Percentiles rank a stretch among this genome's conserved stretches.
phyloP scores from a whole-genome alignment of 164 flowering plant species.

The Macadamia tetraphylla region DNA sequence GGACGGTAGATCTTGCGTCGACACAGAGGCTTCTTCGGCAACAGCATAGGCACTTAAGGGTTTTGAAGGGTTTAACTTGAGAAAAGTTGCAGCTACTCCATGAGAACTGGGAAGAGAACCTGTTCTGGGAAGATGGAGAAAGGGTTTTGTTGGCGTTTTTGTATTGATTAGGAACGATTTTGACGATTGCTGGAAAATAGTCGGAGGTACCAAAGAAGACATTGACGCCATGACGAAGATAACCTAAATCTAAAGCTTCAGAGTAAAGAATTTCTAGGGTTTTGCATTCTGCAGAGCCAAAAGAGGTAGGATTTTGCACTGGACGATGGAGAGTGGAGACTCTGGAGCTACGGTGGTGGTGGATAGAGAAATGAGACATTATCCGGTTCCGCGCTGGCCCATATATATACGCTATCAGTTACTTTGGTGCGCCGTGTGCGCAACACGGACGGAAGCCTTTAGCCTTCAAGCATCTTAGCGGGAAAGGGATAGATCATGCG shows the following conservation, averaged over 20 bases:
- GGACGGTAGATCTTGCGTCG: slow-evolving; percentile 32
- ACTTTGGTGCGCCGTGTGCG: background rate
- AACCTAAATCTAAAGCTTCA: slow-evolving; percentile 9
- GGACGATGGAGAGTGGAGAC: background rate
- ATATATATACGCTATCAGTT: background rate
- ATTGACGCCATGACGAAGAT: slow-evolving; percentile 31
- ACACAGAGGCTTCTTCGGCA: slow-evolving; percentile 36
- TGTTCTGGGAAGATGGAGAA: slow-evolving; percentile 11
- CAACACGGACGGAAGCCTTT: background rate
- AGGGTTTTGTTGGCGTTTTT: slow-evolving; percentile 13
- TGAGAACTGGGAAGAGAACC: slow-evolving; percentile 7
- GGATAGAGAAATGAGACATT: background rate
- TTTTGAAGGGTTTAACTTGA: slow-evolving; percentile 10
- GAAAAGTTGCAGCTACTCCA: background rate
- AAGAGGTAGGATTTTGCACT: background rate
- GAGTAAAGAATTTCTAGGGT: background rate
- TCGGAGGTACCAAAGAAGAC: slow-evolving; percentile 24
- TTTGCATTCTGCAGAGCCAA: background rate
- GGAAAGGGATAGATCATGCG: background rate
- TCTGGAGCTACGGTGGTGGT: background rate
- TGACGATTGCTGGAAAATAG: slow-evolving; percentile 19
- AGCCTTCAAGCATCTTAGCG: background rate
- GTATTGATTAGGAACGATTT: slow-evolving; percentile 9
- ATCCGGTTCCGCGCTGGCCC: background rate
- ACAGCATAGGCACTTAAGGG: slow-evolving; percentile 29